Evolutionary conservation across 1,139 yeast species (phyloP), one percentile per base, ranked within the genome.

Genomic region (Candida glucosophila): DNA sequence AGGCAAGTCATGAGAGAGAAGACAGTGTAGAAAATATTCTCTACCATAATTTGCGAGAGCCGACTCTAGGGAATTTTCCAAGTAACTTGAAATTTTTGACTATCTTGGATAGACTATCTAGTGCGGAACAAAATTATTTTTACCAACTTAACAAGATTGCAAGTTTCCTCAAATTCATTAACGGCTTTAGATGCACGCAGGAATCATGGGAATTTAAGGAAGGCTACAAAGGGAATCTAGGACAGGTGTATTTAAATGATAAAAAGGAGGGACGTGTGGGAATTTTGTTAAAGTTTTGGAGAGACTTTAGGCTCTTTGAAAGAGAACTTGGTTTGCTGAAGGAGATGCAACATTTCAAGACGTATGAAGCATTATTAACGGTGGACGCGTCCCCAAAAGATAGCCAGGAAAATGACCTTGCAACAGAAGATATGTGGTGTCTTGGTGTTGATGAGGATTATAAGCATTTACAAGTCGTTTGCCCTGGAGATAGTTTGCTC

Each of bases 51-150:
- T 45, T 63, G 19, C 37, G 37, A 4, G 23, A 28, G 4, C 24
- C 19, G n/a, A 41, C 32, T 14, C 41, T 62, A 29, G 49, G 51
- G 20, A 33, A 42, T 5, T 63, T 64, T 27, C 65, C 69, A 1
- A 27, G 25, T 4, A 63, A 62, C 36, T 44, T 64, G 31, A 49
- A 49, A 24, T 57, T 55, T 29, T 46, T 64, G 31, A 58, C 65
- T 4, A 52, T 44, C 14, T 42, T 63, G 14, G 71, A 64, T 33
- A 40, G 49, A 19, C 39, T 55, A 20, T 53, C 65, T 5, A 47
- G 54, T 4, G 32, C 52, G 1, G 48, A 44, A 18, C 45, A 47
- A 11, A 62, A 62, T 33, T 41, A 59, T 26, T 57, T 60, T 29
- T 32, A 39, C 5, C 52, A 55, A 33, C 29, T 56, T 22, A 64